A percentile compares a stretch with the other conserved stretches of the same genome.
Evolutionary conservation across 2,329 filamentous ascomycete genomes (phyloP).

Genomic region (Davidsoniella virescens): DNA sequence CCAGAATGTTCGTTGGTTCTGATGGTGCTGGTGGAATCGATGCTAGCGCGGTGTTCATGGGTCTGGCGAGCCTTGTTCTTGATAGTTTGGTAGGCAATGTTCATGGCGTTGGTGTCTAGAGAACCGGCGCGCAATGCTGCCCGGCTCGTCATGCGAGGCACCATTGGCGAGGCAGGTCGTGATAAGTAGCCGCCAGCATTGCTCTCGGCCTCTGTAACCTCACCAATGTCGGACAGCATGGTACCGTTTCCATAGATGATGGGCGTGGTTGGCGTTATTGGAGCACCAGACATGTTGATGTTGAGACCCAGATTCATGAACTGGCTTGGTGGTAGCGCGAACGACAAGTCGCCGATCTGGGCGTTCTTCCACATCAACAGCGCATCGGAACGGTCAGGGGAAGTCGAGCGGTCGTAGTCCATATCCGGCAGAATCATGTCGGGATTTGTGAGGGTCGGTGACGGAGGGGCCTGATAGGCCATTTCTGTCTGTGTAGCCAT

Average conservation of each 20-base stretch:
- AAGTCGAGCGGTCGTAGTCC: conserved; percentile 36
- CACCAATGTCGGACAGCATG: conserved; percentile 50
- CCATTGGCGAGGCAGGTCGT: conserved; percentile 22
- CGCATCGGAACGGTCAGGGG: conserved; percentile 34
- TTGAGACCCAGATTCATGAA: conserved; percentile 19
- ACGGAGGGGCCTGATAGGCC: conserved; percentile 41
- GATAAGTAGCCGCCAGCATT: conserved; percentile 26
- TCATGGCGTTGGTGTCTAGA: conserved; percentile 11
- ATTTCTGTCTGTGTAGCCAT: conserved; percentile 17
- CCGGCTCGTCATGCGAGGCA: conserved; percentile 20
- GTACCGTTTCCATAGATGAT: conserved; percentile 56
- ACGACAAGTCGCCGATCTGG: conserved; percentile 22
- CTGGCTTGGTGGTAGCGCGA: conserved; percentile 15
- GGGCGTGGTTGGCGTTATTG: conserved; percentile 39
- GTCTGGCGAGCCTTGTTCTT: conserved; percentile 20
- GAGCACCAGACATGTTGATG: conserved; percentile 23
- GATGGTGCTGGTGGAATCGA: conserved; percentile 45
- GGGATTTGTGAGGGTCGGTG: conserved; percentile 79
- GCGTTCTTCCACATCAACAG: conserved; percentile 36
- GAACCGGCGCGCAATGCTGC: conserved; percentile 5
- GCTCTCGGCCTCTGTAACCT: conserved; percentile 38
- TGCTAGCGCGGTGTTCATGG: conserved; percentile 36
- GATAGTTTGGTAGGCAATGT: conserved; percentile 28
- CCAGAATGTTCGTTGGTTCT: conserved; percentile 32
- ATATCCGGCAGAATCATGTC: conserved; percentile 85